Evolutionary conservation across 805 yeast species (phyloP), one percentile per base, ranked within the genome.

Genomic region (Kodamaea sagamina): DNA sequence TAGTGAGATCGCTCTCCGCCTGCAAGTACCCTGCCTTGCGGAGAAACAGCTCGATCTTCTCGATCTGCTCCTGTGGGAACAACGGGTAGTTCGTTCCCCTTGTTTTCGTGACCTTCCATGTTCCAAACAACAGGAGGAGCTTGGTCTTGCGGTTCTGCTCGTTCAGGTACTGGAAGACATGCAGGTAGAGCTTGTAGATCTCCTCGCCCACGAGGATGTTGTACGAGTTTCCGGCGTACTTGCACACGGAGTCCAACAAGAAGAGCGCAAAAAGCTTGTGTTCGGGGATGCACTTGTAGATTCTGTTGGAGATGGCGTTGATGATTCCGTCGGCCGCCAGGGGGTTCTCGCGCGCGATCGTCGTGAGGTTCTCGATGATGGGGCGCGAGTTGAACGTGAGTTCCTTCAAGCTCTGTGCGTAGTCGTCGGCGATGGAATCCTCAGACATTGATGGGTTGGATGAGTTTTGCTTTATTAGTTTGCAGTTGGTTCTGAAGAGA

Each of bases 341-440:
- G 15, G 81, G 75, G 59, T 89, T 88, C 58, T 93, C 98, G 53
- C 80, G 86, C 2, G 99, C 98, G 42, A 89, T 78, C 31, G 79
- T 74, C 6, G 98, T 93, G 55, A 90, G 73, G 34, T 81, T 85
- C 29, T 86, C 84, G 47, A 93, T 93, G 42, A 90, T 86, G 8
- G 97, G 97, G 46, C 89, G 75, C 6, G 97, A 88, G 62, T 89
- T 90, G 67, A 85, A 84, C 3, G 96, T 88, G 47, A 93, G 72
- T 45, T 87, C 93, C 25, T 75, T 75, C 32, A 92, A 70, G 24
- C 89, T 81, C 50, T 77, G 77, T 32, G 77, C 75, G 62, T 84
- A 92, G 62, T 90, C 96, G 47, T 65, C 67, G 31, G 45, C 44
- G 8, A 49, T 42, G 17, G 50, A 39, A 8, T 29, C 34, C 15